phyloP scores from a whole-genome alignment of 2,329 filamentous ascomycete species.

The Acephala macrosclerotiorum region DNA sequence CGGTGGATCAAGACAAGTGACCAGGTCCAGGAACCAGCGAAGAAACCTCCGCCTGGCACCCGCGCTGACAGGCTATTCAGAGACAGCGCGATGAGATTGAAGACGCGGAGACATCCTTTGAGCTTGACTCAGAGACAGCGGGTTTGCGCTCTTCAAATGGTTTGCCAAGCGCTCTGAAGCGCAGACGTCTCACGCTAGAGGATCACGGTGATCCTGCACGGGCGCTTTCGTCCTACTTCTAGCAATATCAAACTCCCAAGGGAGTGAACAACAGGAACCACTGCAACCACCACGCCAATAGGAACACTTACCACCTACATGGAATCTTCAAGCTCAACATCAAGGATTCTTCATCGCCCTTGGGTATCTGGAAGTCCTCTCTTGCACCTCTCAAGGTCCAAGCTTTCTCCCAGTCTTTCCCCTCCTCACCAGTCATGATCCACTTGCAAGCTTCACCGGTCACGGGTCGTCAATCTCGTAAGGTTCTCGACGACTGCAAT shows the following conservation, averaged over 20 bases:
- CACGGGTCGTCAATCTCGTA: slow-evolving; percentile 10
- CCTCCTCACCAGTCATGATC: not conserved
- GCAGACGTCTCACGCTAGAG: not conserved
- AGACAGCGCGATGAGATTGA: slow-evolving; percentile 7
- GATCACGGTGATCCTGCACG: not conserved
- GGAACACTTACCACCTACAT: slow-evolving; percentile 31
- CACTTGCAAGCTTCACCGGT: not conserved
- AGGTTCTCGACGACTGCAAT: not conserved
- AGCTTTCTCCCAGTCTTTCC: not conserved
- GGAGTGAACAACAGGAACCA: not conserved
- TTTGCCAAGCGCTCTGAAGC: slow-evolving; percentile 12
- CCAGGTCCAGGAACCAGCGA: slow-evolving; percentile 25
- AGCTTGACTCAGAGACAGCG: not conserved
- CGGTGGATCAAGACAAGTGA: slow-evolving; percentile 19
- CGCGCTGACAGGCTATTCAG: not conserved
- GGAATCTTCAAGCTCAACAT: slow-evolving; percentile 27
- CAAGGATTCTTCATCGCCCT: not conserved
- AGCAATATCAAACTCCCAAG: not conserved
- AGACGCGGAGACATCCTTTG: not conserved
- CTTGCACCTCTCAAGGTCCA: slow-evolving; percentile 1
- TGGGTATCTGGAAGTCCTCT: slow-evolving; percentile 2
- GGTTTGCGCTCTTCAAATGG: not conserved
- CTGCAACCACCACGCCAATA: slow-evolving; percentile 26
- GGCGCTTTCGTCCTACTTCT: not conserved
- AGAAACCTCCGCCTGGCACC: slow-evolving; percentile 11